Evolutionary conservation across 2,329 filamentous ascomycete species (phyloP).

Genomic region (Ophiocordyceps australis): DNA sequence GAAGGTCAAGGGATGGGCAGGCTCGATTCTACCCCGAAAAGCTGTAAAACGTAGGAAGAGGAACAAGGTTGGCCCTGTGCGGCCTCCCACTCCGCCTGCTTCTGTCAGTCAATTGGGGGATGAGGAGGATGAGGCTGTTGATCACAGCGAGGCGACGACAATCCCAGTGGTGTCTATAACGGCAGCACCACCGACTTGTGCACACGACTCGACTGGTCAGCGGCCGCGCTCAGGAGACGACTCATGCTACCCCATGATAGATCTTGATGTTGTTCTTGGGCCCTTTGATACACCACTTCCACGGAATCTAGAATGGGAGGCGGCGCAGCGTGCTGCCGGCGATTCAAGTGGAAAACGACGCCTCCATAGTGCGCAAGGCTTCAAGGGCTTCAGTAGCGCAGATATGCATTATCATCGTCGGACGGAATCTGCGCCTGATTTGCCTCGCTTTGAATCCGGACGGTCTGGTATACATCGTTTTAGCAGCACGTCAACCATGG

Average conservation of each 20-base stretch:
- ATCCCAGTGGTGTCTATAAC: no score
- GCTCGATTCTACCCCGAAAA: conserved; percentile 47
- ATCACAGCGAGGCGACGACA: conserved; percentile 12
- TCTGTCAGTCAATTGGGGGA: conserved; percentile 10
- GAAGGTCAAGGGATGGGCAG: conserved; percentile 59
- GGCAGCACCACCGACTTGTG: no score
- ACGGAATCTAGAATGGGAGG: conserved; percentile 46
- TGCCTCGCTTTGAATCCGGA: conserved; percentile 52
- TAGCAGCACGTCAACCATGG: conserved; percentile 56
- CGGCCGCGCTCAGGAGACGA: conserved; percentile 35
- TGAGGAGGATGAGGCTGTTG: conserved; percentile 11
- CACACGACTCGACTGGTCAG: no score
- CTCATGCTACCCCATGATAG: conserved; percentile 63
- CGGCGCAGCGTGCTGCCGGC: conserved; percentile 39
- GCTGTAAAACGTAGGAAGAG: conserved; percentile 29
- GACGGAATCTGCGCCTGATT: conserved; percentile 63
- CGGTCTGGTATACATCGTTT: conserved; percentile 41
- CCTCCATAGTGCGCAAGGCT: conserved; percentile 60
- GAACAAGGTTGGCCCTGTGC: conserved; percentile 17
- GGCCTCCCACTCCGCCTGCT: conserved; percentile 28
- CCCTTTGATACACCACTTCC: conserved; percentile 71
- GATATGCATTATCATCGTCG: conserved; percentile 62
- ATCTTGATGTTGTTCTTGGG: conserved; percentile 82
- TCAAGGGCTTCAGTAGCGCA: conserved; percentile 48
- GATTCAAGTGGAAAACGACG: conserved; percentile 41